Evolutionary conservation across 495 filamentous ascomycete species (phyloP).

Genomic region (Beverwykella pulmonaria): DNA sequence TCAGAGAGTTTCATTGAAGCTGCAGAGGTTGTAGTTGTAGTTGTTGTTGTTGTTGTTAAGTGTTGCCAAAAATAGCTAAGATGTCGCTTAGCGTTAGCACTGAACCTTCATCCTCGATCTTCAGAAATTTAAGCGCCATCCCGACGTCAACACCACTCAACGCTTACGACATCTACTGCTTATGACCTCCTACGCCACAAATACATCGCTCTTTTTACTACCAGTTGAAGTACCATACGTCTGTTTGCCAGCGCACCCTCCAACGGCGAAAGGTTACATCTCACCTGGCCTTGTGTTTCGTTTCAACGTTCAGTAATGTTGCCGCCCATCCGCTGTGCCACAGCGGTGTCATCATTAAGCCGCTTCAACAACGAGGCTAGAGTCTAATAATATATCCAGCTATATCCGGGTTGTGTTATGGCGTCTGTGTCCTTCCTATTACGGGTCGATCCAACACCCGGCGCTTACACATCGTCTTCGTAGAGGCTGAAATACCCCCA

Average conservation of each 20-base stretch:
- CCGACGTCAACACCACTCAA: not conserved
- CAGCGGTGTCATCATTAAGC: not conserved
- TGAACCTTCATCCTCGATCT: not conserved
- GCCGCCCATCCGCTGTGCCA: conserved; percentile 5
- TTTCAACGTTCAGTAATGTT: not conserved
- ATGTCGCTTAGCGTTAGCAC: not conserved
- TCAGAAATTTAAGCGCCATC: not conserved
- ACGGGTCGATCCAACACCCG: not conserved
- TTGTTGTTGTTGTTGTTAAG: not conserved
- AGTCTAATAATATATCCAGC: conserved; percentile 5
- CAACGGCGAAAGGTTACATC: not conserved
- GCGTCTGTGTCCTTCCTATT: not conserved
- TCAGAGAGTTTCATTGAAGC: too few species aligned
- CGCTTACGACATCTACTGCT: not conserved
- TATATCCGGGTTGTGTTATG: not conserved
- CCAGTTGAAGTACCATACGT: not conserved
- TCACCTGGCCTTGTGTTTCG: not conserved
- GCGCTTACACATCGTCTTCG: not conserved
- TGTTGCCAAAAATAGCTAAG: not conserved
- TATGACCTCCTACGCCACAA: not conserved
- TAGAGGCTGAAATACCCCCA: conserved; percentile 7
- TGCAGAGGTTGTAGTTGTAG: too few species aligned
- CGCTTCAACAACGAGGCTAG: not conserved
- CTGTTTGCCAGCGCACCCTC: not conserved
- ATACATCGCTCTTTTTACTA: not conserved